Evolutionary conservation across 306 rosid genomes (phyloP), one percentile per base, ranked within the genome.

Genomic region (Alnus rubra): DNA sequence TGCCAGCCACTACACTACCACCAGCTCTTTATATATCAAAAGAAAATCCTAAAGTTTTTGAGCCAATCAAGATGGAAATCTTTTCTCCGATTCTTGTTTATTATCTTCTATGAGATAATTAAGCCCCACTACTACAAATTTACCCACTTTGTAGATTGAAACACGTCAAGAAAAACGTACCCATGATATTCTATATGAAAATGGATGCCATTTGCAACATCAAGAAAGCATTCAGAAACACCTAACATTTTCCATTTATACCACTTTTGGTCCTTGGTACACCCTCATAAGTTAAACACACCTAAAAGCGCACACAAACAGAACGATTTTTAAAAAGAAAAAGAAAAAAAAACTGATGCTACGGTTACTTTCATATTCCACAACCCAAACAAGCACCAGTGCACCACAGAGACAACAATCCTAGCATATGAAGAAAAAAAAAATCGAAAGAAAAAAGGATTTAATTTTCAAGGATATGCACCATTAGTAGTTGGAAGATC

Each of bases 401-500:
- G 53, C 58, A n/a, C 15, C 59, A 55, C 67, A 50, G 15, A 45
- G n/a, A 82, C 67, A 71, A 63, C 37, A 80, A 73, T n/a, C 81
- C 70, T 79, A 76, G 71, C 48, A 75, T 84, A 79, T 56, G 73
- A 62, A 49, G 48, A 74, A 55, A 45, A 76, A 50, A 33, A 23
- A 37, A 54, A 71, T 2, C 8, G 28, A 77, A 30, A 6, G 63
- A 79, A 56, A 73, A 50, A 47, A 33, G 54, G 58, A 82, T 65
- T 64, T 42, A 42, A 42, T 42, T 42, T 16, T 84, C 82, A 90
- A 52, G 89, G 95, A 78, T 89, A 92, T 85, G 97, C 88, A 84
- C 96, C 98, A 78, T 91, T 91, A 47, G 92, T 87, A 55, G 97
- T 84, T 23, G 97, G 87, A 81, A 88, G 96, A 92, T 91, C 93